phyloP scores from a whole-genome alignment of 352 stramenopile species.

The Globisporangium canariense region DNA sequence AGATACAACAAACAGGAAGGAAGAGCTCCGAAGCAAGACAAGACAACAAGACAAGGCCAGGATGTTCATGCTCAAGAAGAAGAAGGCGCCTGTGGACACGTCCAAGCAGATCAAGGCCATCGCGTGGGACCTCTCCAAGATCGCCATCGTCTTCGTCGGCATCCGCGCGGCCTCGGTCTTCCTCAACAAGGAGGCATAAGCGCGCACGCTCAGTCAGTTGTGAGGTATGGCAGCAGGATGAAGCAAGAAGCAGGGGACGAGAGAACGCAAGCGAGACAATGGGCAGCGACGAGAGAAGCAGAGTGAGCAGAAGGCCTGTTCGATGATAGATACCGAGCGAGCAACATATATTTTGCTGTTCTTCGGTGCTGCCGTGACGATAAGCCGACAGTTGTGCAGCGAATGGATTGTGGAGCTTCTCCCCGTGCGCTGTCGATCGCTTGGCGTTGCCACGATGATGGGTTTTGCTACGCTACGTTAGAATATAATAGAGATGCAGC shows the following conservation, averaged over 20 bases:
- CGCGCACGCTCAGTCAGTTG: not conserved
- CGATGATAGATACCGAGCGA: no score
- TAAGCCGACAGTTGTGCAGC: no score
- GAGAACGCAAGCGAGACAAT: not conserved
- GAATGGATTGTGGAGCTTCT: no score
- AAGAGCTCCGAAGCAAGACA: slow-evolving; percentile 5
- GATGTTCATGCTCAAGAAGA: slow-evolving; percentile 89
- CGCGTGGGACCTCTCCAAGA: slow-evolving; percentile 71
- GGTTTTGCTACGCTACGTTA: not conserved
- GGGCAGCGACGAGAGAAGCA: no score
- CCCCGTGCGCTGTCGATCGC: not conserved
- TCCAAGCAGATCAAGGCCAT: slow-evolving; percentile 76
- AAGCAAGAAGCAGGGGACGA: not conserved
- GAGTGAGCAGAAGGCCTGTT: no score
- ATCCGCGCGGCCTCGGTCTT: slow-evolving; percentile 74
- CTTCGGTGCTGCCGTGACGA: no score
- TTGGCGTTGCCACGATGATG: not conserved
- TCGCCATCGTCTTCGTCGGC: slow-evolving; percentile 64
- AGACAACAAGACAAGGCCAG: slow-evolving; percentile 3
- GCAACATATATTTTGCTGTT: no score
- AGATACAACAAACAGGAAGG: not conserved
- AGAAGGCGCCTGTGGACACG: slow-evolving; percentile 80
- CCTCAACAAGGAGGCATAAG: slow-evolving; percentile 62
- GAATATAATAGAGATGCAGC: not conserved
- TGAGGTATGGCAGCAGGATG: not conserved